Evolutionary conservation across 345 rosid species (phyloP), one percentile per base, ranked within the genome.

Genomic region (Moricandia arvensis): DNA sequence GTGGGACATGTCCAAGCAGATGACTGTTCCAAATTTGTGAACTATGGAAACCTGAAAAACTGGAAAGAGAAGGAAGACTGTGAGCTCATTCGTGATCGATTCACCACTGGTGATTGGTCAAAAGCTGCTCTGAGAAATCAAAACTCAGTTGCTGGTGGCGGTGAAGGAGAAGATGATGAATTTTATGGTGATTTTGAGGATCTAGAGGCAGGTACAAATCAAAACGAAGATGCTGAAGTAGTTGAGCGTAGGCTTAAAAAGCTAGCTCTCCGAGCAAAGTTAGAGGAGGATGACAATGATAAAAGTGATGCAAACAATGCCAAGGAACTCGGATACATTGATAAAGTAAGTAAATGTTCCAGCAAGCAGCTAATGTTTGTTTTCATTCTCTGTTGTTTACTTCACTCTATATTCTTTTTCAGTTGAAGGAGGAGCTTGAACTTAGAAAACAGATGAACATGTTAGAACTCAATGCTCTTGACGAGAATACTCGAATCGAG

Each of bases 371-470:
- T n/a, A n/a, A n/a, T n/a, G n/a, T n/a, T n/a, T n/a, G n/a, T n/a
- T 59, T 77, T 21, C 43, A 69, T 81, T 51, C 8, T 66, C 31
- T 71, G 43, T 54, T 79, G 53, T 59, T 68, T 63, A 76, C 70
- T 70, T 70, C 49, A 66, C 80, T 71, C 59, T 80, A 74, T 59
- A 51, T 65, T 69, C 47, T 68, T 74, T 74, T 81, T 43, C 86
- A 92, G 97, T 80, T 92, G 87, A 92, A 92, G 86, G 96, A 85
- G 82, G 97, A 89, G 84, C 80, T 83, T 70, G 97, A 88, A 76
- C 82, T 89, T 45, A 88, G 75, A 57, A 92, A 89, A 82, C 97
- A 95, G 79, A 83, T 83, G 83, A 95, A 92, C 79, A 69, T 89
- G 76, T 80, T 86, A 18, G 97, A 89, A 82, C 92, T 92, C 47